Evolutionary conservation across 805 yeast species (phyloP).

Genomic region (Sugiyamaella mastotermitis): DNA sequence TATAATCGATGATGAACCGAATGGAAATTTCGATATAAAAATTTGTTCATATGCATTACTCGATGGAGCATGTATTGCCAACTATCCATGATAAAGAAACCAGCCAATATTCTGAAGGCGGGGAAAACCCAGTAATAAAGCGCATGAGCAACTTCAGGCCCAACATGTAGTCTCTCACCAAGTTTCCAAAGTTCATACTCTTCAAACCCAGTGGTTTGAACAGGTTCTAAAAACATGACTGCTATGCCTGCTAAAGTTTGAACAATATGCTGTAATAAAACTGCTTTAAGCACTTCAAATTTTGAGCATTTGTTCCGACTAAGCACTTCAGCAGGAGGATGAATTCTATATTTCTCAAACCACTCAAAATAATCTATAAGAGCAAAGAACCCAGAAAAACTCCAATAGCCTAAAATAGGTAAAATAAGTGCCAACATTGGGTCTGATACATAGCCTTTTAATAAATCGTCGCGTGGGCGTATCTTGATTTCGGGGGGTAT

Average conservation of each 20-base stretch:
- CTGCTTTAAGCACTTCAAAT: conserved; percentile 70
- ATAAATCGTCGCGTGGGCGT: conserved; percentile 27
- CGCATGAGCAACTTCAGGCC: conserved; percentile 36
- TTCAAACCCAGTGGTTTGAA: conserved; percentile 45
- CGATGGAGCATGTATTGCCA: conserved; percentile 96
- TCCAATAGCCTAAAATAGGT: conserved; percentile 85
- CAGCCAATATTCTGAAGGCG: conserved; percentile 46
- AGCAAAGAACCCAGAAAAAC: conserved; percentile 65
- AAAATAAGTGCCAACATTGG: conserved; percentile 61
- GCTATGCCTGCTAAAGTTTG: conserved; percentile 68
- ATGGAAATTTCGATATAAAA: conserved; percentile 74
- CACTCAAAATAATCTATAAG: conserved; percentile 65
- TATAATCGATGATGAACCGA: conserved; percentile 91
- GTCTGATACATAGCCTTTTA: conserved; percentile 58
- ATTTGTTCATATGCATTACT: conserved; percentile 76
- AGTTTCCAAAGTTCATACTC: conserved; percentile 41
- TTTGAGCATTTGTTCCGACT: conserved; percentile 70
- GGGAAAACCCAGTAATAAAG: conserved; percentile 64
- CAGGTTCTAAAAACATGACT: conserved; percentile 49
- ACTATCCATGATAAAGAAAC: conserved; percentile 75
- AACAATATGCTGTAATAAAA: conserved; percentile 73
- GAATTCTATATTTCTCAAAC: conserved; percentile 82
- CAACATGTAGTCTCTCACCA: conserved; percentile 31
- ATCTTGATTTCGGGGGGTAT: conserved; percentile 11
- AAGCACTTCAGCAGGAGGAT: conserved; percentile 80